Percentiles rank a stretch among this genome's conserved stretches.
Evolutionary conservation across 2,329 filamentous ascomycete species (phyloP).

Genomic region (Metarhizium sp.): DNA sequence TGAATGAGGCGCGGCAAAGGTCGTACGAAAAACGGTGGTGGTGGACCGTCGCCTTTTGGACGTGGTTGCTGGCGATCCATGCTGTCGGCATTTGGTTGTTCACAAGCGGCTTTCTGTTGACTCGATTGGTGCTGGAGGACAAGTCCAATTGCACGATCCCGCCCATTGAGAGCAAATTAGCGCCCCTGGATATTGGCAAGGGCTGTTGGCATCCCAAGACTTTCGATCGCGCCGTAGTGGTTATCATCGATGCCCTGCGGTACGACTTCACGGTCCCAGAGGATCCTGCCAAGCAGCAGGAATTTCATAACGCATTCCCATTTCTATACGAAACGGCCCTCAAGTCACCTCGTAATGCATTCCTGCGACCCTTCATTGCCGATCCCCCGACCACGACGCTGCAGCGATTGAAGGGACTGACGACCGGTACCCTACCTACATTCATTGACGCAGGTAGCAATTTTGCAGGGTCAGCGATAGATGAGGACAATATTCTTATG

Average conservation of each 20-base stretch:
- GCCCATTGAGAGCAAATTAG: conserved; percentile 46
- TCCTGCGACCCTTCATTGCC: conserved; percentile 90
- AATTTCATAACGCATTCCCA: conserved; percentile 80
- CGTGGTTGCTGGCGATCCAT: conserved; percentile 65
- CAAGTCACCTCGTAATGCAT: conserved; percentile 67
- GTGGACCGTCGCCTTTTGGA: conserved; percentile 59
- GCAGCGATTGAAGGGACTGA: conserved; percentile 86
- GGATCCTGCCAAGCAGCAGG: conserved; percentile 28
- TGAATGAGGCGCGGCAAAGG: conserved; percentile 38
- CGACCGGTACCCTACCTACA: conserved; percentile 88
- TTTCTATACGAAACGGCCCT: conserved; percentile 77
- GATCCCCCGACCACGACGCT: conserved; percentile 92
- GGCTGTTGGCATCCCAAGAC: conserved; percentile 96
- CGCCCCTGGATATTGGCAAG: conserved; percentile 36
- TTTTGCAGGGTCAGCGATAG: conserved; percentile 90
- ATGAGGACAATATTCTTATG: conserved; percentile 74
- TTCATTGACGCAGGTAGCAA: conserved; percentile 92
- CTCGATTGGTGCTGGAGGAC: conserved; percentile 69
- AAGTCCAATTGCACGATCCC: conserved; percentile 61
- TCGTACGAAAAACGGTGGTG: conserved; percentile 44
- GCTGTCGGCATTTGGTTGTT: conserved; percentile 80
- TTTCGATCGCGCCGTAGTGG: conserved; percentile 83
- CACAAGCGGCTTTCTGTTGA: conserved; percentile 88
- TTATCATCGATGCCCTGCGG: conserved; percentile 85
- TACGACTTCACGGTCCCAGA: conserved; percentile 92